These are phyloP conservation scores for Coniochaeta sp. DNA, from an alignment of 2,329 filamentous ascomycete genomes.

Conservation along the genomic window DNA sequence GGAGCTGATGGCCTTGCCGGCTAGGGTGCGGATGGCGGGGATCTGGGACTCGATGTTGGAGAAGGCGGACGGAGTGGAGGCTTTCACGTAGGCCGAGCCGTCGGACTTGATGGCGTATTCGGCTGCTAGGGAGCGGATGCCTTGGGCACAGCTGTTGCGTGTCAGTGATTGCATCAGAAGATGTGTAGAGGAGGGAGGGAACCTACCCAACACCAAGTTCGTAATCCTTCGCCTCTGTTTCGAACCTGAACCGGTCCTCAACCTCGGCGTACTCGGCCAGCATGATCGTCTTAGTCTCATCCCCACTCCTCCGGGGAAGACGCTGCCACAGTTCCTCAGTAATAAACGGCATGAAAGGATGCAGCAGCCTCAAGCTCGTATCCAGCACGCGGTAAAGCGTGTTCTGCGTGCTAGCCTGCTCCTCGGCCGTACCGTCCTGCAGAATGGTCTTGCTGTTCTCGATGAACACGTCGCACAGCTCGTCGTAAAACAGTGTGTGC, in stretches of 20 bases:
- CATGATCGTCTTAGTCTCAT: slow-evolving; percentile 66
- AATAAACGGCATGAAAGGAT: slow-evolving; percentile 78
- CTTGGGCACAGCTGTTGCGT: slow-evolving; percentile 62
- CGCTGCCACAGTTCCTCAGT: slow-evolving; percentile 83
- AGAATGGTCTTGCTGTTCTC: slow-evolving; percentile 76
- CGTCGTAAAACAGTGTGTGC: slow-evolving; percentile 76
- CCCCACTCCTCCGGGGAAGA: slow-evolving; percentile 63
- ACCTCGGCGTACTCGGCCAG: slow-evolving; percentile 65
- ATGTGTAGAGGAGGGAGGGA: neutral
- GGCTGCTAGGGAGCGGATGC: slow-evolving; percentile 63
- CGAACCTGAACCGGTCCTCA: slow-evolving; percentile 57
- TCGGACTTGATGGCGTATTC: slow-evolving; percentile 70
- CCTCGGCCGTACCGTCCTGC: slow-evolving; percentile 63
- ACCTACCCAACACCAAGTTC: slow-evolving; percentile 60
- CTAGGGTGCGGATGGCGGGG: slow-evolving; percentile 55
- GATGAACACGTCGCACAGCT: slow-evolving; percentile 77
- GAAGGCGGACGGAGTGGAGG: slow-evolving; percentile 46
- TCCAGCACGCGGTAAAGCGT: slow-evolving; percentile 79
- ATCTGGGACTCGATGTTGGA: slow-evolving; percentile 50
- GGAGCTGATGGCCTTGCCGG: slow-evolving; percentile 53
- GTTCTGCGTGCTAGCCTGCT: slow-evolving; percentile 68
- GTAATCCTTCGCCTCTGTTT: slow-evolving; percentile 63
- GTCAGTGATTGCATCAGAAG: too few relatives aligned
- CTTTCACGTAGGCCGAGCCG: slow-evolving; percentile 60
- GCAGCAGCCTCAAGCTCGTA: slow-evolving; percentile 65